Base-by-base conservation (phyloP, 805 yeast species). In the Lipomyces starkeyi region DNA sequence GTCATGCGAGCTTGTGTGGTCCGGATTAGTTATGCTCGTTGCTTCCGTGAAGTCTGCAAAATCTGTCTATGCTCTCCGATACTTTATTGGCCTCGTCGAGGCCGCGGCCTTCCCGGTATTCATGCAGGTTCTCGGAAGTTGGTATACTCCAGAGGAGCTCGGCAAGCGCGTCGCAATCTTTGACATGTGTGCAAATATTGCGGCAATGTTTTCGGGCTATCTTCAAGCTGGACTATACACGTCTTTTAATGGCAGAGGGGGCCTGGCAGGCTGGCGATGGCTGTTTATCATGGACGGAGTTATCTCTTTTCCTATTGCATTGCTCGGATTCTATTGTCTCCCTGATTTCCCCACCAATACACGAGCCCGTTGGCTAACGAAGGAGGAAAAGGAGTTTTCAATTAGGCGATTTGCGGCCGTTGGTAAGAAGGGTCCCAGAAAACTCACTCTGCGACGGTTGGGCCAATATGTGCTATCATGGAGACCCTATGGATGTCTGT, bases 81-180 rank as follows among this genome's bases (percentile, higher is more conserved):
- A 89, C 73, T 81, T 89, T 55, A 82, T 89, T 65, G 93, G 90
- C 53, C 84, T 86, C 0, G 86, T 87, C 14, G 95, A 91, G 76
- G 86, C 91, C 2, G 86, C 88, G n/a, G 84, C 82, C 71, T 83
- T 85, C 79, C 90, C 92, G 3, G 86, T 77, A 0, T 71, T 77
- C 25, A 66, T 68, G 34, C 71, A 62, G 49, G 61, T 77, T 53
- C 64, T 77, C 70, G 91, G 90, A 20, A 81, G 85, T 32, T 87
- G 85, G 83, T 86, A 86, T 76, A 81, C 81, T 71, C 82, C 86
- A 62, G 80, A 80, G 63, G 90, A 88, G 78, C 81, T 86, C 65
- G 13, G 74, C 78, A 75, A 82, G 59, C 74, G 86, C 53, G 77
- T 80, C 14, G 78, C 80, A 77, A 79, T 77, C 5, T 82, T 81